Percentiles rank a stretch among this genome's conserved stretches.
phyloP scores from a whole-genome alignment of 1,284 basidiomycete species.

The Leccinum fallax region DNA sequence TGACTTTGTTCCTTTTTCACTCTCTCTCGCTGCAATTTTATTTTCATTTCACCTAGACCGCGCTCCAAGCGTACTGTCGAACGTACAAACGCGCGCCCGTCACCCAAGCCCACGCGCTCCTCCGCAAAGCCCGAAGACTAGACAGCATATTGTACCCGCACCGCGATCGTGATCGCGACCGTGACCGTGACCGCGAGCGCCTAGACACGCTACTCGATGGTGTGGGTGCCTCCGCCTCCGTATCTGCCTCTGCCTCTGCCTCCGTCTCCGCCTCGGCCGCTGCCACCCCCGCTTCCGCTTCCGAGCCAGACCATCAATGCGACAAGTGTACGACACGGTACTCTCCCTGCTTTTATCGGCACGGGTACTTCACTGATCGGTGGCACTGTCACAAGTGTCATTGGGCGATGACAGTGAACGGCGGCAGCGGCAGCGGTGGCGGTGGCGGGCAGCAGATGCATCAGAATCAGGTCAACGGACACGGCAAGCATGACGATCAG shows the following conservation, averaged over 20 bases:
- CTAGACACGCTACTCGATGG: slow-evolving; percentile 6
- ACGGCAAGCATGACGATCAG: neutral
- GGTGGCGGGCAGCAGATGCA: neutral
- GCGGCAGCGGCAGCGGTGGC: neutral
- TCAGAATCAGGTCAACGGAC: neutral
- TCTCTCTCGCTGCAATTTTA: neutral
- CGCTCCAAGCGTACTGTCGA: slow-evolving; percentile 82
- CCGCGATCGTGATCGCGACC: slow-evolving; percentile 2
- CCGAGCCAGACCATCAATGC: slow-evolving; percentile 33
- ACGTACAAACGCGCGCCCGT: slow-evolving; percentile 81
- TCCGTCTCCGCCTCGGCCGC: neutral
- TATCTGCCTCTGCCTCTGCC: neutral
- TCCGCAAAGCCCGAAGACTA: slow-evolving; percentile 83
- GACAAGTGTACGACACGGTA: slow-evolving; percentile 39
- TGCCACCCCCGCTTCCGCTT: neutral
- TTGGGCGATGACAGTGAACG: slow-evolving; percentile 30
- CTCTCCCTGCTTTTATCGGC: slow-evolving; percentile 44
- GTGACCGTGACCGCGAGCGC: neutral
- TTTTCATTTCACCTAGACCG: slow-evolving; percentile 53
- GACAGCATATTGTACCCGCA: slow-evolving; percentile 58
- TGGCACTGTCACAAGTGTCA: slow-evolving; percentile 65
- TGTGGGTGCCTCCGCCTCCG: neutral
- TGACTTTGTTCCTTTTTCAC: slow-evolving; percentile 1
- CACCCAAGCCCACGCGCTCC: slow-evolving; percentile 74
- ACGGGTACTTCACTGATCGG: slow-evolving; percentile 19